Base-by-base conservation (phyloP, 192 early-diverging fungal species). In the Mortierella antarctica region DNA sequence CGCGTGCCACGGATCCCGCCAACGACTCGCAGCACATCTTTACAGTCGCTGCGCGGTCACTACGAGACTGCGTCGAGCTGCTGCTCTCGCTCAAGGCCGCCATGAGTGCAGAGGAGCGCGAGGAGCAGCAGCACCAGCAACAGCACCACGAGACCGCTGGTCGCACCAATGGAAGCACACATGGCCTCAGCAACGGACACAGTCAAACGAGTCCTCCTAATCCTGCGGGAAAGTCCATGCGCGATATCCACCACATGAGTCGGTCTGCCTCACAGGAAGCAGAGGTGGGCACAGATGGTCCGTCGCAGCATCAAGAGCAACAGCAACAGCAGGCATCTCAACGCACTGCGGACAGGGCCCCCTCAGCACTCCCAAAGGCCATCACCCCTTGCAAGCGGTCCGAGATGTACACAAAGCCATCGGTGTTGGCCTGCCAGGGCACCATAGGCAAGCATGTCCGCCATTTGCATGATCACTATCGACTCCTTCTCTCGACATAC, bases 391-490 rank as follows among this genome's bases (percentile, higher is more conserved):
- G 70, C 21, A 75, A 77, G 10, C 63, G 62, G 7, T 80, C 77
- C 7, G 82, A 84, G 45, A 67, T 73, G 8, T 86, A 83, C 56
- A 82, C 72, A 7, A 71, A 79, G 53, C 56, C 65, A 11, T 84
- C 87, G 2, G 58, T 45, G 4, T 46, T 86, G 45, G 84, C 86
- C 42, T 84, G 85, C 42, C 63, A 73, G 20, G 74, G 85, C 17
- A 86, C 87, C 7, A 76, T 88, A 13, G 87, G 87, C 2, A 88
- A 88, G 42, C 87, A 88, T 73, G 73, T 88, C 41, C 77, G 87
- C 10, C 87, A 88, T 65, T 31, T 85, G 11, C 74, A 78, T 57
- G 87, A 88, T 61, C 87, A 88, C 46, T 88, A 75, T 57, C 73
- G 82, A 7, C 53, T 86, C 4, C 50, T 88, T 3, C 47, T 85